phyloP scores from a whole-genome alignment of 345 rosid genomes.

The Noccaea caerulescens region DNA sequence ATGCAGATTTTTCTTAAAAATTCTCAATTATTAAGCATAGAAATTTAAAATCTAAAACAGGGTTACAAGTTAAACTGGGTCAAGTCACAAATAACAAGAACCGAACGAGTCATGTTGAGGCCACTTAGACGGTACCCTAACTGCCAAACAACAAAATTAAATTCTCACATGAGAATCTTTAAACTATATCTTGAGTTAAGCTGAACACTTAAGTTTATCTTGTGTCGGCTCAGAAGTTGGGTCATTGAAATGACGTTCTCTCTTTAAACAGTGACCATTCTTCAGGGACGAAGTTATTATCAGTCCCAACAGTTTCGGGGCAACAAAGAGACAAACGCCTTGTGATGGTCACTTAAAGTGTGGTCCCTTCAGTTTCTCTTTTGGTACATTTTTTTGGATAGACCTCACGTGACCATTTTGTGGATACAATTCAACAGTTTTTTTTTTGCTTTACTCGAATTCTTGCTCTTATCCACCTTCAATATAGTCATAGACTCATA shows the following conservation, averaged over 20 bases:
- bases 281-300: constrained; percentile 31
- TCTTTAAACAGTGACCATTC: constrained; percentile 31
- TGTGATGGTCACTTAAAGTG: constrained; percentile 33
- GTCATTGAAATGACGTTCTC: constrained; percentile 31
- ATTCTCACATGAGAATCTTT: constrained; percentile 37
- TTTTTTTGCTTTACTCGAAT: not conserved
- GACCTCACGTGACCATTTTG: constrained; percentile 35
- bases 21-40: not conserved
- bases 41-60: not conserved
- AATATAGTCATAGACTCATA: no score
- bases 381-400: constrained; percentile 33
- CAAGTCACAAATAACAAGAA: constrained; percentile 2
- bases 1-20: not conserved
- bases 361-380: constrained; percentile 34
- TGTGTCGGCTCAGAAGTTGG: constrained; percentile 40
- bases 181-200: constrained; percentile 23
- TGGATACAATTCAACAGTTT: constrained; percentile 34
- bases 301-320: constrained; percentile 36
- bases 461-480: constrained; percentile 31
- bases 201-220: constrained; percentile 33
- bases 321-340: constrained; percentile 31
- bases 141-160: constrained; percentile 41
- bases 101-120: constrained; percentile 33
- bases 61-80: not conserved
- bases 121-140: constrained; percentile 35